These are phyloP conservation scores for Suillus paluster DNA, from an alignment of 768 basidiomycete genomes.

Conservation along the genomic window DNA sequence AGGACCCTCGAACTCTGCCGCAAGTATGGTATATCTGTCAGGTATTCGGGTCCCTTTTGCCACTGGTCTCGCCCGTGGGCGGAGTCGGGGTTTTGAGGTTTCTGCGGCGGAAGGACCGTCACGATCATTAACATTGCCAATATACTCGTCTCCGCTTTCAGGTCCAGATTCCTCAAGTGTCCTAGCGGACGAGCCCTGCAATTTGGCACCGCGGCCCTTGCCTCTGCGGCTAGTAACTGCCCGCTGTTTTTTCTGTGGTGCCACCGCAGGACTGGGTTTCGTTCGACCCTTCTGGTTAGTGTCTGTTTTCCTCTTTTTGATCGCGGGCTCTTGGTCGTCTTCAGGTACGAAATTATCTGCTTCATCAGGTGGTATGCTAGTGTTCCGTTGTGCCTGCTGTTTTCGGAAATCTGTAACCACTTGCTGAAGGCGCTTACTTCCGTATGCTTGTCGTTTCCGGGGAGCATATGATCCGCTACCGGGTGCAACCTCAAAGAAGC, in stretches of 20 bases:
- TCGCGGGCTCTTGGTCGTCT: conserved; percentile 28
- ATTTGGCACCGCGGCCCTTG: not conserved
- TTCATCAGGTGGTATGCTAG: conserved; percentile 18
- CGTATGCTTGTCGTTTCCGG: conserved; percentile 77
- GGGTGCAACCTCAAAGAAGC: conserved; percentile 72
- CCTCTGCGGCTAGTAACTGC: conserved; percentile 6
- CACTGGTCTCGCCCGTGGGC: conserved; percentile 47
- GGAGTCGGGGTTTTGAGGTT: conserved; percentile 35
- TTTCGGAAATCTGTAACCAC: conserved; percentile 83
- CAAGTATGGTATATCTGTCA: conserved; percentile 7
- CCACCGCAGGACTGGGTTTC: not conserved
- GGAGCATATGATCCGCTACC: conserved; percentile 77
- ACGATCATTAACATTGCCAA: conserved; percentile 15
- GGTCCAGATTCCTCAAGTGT: conserved; percentile 12
- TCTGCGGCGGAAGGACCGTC: conserved; percentile 2
- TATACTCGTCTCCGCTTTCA: conserved; percentile 25
- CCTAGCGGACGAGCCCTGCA: not conserved
- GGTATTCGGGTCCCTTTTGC: conserved; percentile 8
- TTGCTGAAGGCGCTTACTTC: conserved; percentile 86
- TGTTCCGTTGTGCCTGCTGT: conserved; percentile 28
- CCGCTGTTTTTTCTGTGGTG: not conserved
- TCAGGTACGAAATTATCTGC: conserved; percentile 31
- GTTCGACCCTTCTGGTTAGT: conserved; percentile 18
- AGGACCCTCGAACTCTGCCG: conserved; percentile 8
- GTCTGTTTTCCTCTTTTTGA: conserved; percentile 36